Base-by-base conservation (phyloP, 768 basidiomycete genomes). In the Ramaria sp. region DNA sequence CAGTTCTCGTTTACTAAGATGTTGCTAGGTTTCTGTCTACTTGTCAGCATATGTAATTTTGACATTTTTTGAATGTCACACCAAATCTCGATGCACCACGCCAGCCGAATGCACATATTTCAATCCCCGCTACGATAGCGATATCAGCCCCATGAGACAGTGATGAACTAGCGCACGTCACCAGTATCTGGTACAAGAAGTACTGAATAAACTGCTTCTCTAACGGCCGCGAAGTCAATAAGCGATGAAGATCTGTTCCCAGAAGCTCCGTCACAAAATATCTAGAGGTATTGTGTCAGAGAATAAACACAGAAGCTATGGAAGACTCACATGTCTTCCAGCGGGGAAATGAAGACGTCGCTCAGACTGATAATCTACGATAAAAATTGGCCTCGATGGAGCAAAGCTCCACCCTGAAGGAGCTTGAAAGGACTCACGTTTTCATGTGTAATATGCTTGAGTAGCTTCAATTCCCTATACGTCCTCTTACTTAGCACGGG, bases 131-230 rank as follows among this genome's bases (percentile, higher is more conserved):
- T 94, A 61, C 54, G 22, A 25, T 55, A n/a, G 34, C 25, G 41
- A 27, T 13, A 13, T 44, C 37, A 62, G 57, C 59, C 45, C 15
- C 39, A 48, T 37, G 24, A 48, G 34, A 44, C 32, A 56, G 48
- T 48, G 39, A 25, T 28, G 32, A 45, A 18, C 12, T 28, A 71
- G 85, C 32, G 32, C 32, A 34, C 32, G 32, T 54, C 55, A 93
- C 93, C 56, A 99, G 78, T 59, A 99, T 99, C 70, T 99, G 96
- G 72, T 99, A 99, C 25, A 99, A 74, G 76, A 99, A 99, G 69
- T 99, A 99, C 66, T 99, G 96, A 56, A 98, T 98, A 70, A 99
- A 99, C 67, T 99, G 96, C 74, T 99, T 98, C 73, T 99, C 96
- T 63, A 99, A 75, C 12, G 96, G 96, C 42, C 96, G 78, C 27